phyloP scores from a whole-genome alignment of 129 eudicot genomes.

The Deinandra increscens region DNA sequence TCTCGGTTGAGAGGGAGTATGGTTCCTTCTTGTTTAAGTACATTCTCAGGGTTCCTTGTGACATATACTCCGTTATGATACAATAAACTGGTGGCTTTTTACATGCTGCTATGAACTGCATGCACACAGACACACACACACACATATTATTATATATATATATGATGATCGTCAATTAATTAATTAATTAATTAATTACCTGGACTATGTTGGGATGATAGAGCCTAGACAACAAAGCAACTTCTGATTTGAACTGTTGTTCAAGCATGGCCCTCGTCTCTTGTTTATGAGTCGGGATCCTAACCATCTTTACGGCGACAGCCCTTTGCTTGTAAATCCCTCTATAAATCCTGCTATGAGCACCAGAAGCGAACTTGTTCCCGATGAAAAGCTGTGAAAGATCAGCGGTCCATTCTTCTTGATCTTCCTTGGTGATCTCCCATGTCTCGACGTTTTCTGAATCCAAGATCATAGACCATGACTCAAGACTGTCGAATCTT shows the following conservation, averaged over 20 bases:
- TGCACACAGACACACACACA: too few species aligned
- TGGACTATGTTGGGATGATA: constrained; percentile 95
- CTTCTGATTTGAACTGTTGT: constrained; percentile 87
- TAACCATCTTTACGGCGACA: constrained; percentile 93
- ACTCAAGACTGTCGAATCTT: constrained; percentile 88
- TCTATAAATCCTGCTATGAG: constrained; percentile 90
- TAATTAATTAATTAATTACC: constrained; percentile 35
- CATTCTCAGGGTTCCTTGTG: constrained; percentile 97
- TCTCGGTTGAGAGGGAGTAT: constrained; percentile 87
- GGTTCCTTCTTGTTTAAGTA: constrained; percentile 98
- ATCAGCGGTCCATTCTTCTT: constrained; percentile 99
- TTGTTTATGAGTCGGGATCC: constrained; percentile 90
- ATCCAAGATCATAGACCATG: constrained; percentile 98
- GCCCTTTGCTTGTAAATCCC: constrained; percentile 99
- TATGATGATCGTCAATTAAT: too few species aligned
- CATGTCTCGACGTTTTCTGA: constrained; percentile 91
- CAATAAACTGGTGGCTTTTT: constrained; percentile 97
- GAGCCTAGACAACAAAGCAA: constrained; percentile 83
- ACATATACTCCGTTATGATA: constrained; percentile 96
- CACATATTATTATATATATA: too few species aligned
- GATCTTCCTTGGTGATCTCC: constrained; percentile 78
- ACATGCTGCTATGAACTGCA: constrained; percentile 99
- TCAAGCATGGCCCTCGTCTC: constrained; percentile 75
- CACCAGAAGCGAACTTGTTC: constrained; percentile 97
- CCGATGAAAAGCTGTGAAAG: constrained; percentile 95